Evolutionary conservation across 805 yeast genomes (phyloP).

Genomic region (Candida fluviatilis): DNA sequence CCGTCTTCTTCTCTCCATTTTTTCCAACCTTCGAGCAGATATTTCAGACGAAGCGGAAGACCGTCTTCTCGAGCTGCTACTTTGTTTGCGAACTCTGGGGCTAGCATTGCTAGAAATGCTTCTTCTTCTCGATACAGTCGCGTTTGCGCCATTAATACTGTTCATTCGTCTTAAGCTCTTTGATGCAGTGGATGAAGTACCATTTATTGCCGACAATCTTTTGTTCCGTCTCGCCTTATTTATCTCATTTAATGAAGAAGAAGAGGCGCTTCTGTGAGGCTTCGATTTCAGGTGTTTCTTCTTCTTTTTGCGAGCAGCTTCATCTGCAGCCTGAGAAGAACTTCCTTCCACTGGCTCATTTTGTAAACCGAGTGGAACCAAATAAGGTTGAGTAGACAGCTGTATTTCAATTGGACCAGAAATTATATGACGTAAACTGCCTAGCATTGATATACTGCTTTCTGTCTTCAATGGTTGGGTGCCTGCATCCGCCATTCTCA

Average conservation of each 20-base stretch:
- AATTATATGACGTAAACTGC: not conserved
- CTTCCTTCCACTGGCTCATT: not conserved
- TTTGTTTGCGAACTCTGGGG: not conserved
- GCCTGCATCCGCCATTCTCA: not conserved
- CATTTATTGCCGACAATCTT: not conserved
- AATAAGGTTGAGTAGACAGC: conserved; percentile 2
- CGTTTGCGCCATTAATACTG: too few species aligned
- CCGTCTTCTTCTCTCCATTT: not conserved
- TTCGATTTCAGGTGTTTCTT: not conserved
- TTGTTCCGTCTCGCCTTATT: not conserved
- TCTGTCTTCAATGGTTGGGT: not conserved
- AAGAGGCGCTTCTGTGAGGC: not conserved
- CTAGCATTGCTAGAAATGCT: not conserved
- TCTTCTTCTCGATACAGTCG: too few species aligned
- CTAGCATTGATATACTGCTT: not conserved
- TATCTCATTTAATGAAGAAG: not conserved
- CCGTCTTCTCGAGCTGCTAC: not conserved
- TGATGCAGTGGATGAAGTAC: too few species aligned
- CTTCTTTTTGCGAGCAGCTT: not conserved
- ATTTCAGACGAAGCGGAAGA: not conserved
- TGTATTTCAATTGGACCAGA: conserved; percentile 2
- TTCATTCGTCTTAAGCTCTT: too few species aligned
- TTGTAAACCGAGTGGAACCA: not conserved
- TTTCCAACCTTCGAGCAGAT: not conserved
- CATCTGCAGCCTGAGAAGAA: not conserved